These are phyloP conservation scores for Zymoseptoria pseudotritici DNA, from an alignment of 2,329 filamentous ascomycete species.

Conservation along the genomic window DNA sequence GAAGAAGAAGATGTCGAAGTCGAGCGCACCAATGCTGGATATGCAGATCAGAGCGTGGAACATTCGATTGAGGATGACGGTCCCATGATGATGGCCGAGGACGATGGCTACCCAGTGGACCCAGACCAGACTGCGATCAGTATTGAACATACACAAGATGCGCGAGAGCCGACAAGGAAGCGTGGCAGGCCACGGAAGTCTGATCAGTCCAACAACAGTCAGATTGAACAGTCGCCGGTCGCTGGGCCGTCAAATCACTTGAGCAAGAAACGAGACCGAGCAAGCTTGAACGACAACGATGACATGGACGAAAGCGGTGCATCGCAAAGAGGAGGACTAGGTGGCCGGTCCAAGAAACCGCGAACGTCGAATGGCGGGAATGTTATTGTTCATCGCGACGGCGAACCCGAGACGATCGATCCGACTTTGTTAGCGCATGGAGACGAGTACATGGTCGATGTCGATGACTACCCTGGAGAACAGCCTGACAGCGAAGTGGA, in stretches of 20 bases:
- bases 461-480: slow-evolving; percentile 5
- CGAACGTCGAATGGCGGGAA: slow-evolving; percentile 10
- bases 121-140: slow-evolving; percentile 9
- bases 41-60: slow-evolving; percentile 14
- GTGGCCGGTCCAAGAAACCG: slow-evolving; percentile 13
- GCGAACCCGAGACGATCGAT: slow-evolving; percentile 10
- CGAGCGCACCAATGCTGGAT: slow-evolving; percentile 10
- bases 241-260: not conserved
- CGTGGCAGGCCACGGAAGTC: slow-evolving; percentile 16
- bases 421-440: slow-evolving; percentile 8
- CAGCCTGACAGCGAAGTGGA: slow-evolving; percentile 5
- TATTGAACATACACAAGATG: slow-evolving; percentile 5
- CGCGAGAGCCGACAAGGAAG: slow-evolving; percentile 1
- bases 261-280: slow-evolving; percentile 14
- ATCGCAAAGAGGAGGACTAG: not conserved
- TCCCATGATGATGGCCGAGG: slow-evolving; percentile 12
- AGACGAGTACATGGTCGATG: slow-evolving; percentile 9
- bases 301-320: slow-evolving; percentile 4
- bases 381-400: slow-evolving; percentile 6
- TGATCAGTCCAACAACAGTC: slow-evolving; percentile 14
- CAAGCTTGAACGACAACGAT: slow-evolving; percentile 10
- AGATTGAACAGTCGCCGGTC: slow-evolving; percentile 3
- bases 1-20: slow-evolving; percentile 10
- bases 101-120: slow-evolving; percentile 1
- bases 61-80: slow-evolving; percentile 15